Evolutionary conservation across 495 filamentous ascomycete genomes (phyloP), one percentile per base, ranked within the genome.

Genomic region (Penicillium desertorum): DNA sequence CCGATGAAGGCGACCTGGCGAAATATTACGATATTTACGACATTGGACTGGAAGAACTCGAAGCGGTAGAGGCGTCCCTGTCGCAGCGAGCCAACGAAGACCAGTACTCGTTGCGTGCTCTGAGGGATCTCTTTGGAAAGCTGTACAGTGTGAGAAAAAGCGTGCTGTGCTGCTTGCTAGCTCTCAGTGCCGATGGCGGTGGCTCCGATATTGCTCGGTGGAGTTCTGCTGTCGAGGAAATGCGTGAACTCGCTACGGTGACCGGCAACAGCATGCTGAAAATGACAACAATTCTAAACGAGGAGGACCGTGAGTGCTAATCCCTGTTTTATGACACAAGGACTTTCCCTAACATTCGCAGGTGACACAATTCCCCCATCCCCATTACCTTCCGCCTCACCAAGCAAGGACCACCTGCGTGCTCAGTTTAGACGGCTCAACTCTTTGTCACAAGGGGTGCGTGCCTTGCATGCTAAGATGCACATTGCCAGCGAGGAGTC

Each of bases 21-120:
- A 94, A 90, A 73, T 96, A 92, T 67, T 86, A 89, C 57, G 92
- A 96, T 63, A 87, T 96, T 36, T 96, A 96, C 62, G 92, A 98
- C 63, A 86, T 98, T 57, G 90, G 83, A 52, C 79, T 87, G 45
- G 83, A 84, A 32, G 92, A 98, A 62, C 79, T 92, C 14, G 78
- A 80, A 46, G 87, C 89, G 53, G 84, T 86, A 4, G 77, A 84
- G 54, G 69, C 80, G 22, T 83, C 83, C 3, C 83, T 86, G 44
- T 71, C 79, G 1, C 82, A 88, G 29, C 69, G 74, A 32, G 82
- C 88, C 30, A 78, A 83, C 59, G 87, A 96, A 34, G 87, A 93
- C 55, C 69, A 80, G 19, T 90, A 96, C 66, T 90, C 90, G 5
- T 71, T 98, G 16, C 89, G 88, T 45, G 81, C 82, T 23, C 80